Evolutionary conservation across 2,329 filamentous ascomycete genomes (phyloP).

Genomic region (Pseudocercospora crystallina): DNA sequence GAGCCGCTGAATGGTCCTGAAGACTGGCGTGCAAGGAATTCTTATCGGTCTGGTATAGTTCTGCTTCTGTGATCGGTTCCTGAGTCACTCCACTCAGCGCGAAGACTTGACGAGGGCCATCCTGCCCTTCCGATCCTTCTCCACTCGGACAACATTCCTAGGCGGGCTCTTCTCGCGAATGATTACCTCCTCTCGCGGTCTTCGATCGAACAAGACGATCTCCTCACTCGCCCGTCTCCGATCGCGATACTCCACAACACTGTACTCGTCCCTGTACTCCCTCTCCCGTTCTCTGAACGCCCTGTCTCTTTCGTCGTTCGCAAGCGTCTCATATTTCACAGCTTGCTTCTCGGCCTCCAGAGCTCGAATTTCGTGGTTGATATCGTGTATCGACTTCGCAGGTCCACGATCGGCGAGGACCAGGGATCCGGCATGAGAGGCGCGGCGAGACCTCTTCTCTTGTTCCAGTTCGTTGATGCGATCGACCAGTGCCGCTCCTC

Average conservation of each 20-base stretch:
- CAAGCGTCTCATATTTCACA: slow-evolving; percentile 58
- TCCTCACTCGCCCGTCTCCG: slow-evolving; percentile 34
- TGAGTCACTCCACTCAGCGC: slow-evolving; percentile 7
- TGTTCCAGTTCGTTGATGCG: slow-evolving; percentile 7
- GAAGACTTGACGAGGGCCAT: slow-evolving; percentile 80
- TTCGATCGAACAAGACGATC: slow-evolving; percentile 15
- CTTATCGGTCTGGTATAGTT: no score
- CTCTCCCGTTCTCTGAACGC: slow-evolving; percentile 43
- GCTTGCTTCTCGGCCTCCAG: slow-evolving; percentile 62
- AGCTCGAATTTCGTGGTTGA: slow-evolving; percentile 71
- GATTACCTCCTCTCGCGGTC: slow-evolving; percentile 59
- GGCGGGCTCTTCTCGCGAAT: slow-evolving; percentile 45
- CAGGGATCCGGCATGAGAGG: slow-evolving; percentile 14
- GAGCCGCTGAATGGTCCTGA: no score
- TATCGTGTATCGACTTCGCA: slow-evolving; percentile 56
- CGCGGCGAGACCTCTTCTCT: slow-evolving; percentile 5
- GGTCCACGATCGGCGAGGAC: slow-evolving; percentile 16
- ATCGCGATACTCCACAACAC: slow-evolving; percentile 50
- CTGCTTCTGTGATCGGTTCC: no score
- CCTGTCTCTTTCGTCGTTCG: slow-evolving; percentile 42
- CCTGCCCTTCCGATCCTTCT: slow-evolving; percentile 95
- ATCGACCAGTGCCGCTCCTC: slow-evolving; percentile 6
- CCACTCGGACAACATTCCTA: slow-evolving; percentile 65
- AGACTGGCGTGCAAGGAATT: no score
- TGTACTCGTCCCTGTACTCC: slow-evolving; percentile 48